Base-by-base conservation (phyloP, 176 grass and related monocot species). In the Avena atlantica region DNA sequence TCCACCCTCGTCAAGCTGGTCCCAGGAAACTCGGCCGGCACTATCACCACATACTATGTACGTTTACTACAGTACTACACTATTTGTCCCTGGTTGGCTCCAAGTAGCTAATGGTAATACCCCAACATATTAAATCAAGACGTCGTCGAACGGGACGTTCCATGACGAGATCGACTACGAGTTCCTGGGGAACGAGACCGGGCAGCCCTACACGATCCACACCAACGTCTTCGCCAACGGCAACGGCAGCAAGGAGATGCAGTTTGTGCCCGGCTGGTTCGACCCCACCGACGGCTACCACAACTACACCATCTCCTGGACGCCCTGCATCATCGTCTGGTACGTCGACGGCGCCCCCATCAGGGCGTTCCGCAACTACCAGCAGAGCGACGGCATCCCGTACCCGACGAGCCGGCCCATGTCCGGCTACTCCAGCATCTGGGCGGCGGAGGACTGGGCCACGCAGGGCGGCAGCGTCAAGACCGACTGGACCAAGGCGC, bases 91-190 rank as follows among this genome's bases (percentile, higher is more conserved):
- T 9, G 45, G 45, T 55, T 57, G 6, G 55, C 55, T 57, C 3
- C 0, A 71, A n/a, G 16, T 58, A 34, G 1, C 27, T 17, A 27
- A 65, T 9, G 9, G 13, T 40, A 5, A 27, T 8, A 47, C 15
- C 2, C 16, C 8, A 3, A 16, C 17, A 2, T 15, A 34, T 9
- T 58, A 13, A 37, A 37, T 75, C 53, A 87, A 98, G 93, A 36
- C 88, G 64, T 92, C 88, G 6, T 93, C 95, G 0, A 73, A 66
- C 0, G 87, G 91, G 3, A 86, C 80, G 17, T 68, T 81, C 2
- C 95, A 98, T 5, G 93, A 98, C 7, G 91, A 98, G 91, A 95
- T 95, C 76, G 93, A 95, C 84, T 95, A 88, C 11, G 95, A 98
- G 89, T 98, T 95, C 73, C 81, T 98, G 5, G 95, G 95, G 40